Evolutionary conservation across 2,329 filamentous ascomycete species (phyloP).

Genomic region (Hansfordia pulvinata): DNA sequence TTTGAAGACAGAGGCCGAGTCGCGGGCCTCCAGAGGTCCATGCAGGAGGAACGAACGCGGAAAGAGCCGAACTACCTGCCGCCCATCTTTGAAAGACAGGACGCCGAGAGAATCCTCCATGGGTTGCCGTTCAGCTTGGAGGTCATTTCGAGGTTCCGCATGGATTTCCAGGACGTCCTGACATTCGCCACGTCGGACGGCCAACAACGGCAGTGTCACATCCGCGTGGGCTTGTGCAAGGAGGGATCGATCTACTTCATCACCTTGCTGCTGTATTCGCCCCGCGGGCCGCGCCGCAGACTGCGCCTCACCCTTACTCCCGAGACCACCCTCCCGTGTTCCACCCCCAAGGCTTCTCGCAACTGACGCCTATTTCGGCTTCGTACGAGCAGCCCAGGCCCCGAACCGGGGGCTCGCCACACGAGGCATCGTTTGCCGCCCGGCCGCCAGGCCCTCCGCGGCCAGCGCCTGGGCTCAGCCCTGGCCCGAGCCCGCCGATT

Average conservation of each 20-base stretch:
- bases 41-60: conserved; percentile 42
- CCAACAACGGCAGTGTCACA: conserved; percentile 31
- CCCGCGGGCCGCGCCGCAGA: conserved; percentile 25
- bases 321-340: conserved; percentile 28
- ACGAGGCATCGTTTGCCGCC: conserved; percentile 17
- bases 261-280: conserved; percentile 30
- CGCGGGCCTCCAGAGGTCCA: conserved; percentile 30
- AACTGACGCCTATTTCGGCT: conserved; percentile 30
- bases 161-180: conserved; percentile 40
- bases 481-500: conserved; percentile 25
- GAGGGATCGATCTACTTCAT: conserved; percentile 50
- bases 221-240: conserved; percentile 44
- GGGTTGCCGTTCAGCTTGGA: conserved; percentile 38
- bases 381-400: conserved; percentile 31
- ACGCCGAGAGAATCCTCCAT: conserved; percentile 41
- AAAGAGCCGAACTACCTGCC: conserved; percentile 50
- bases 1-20: conserved; percentile 38
- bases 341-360: conserved; percentile 24
- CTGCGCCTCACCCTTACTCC: conserved; percentile 28
- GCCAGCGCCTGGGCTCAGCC: conserved; percentile 17
- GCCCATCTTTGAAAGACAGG: conserved; percentile 42
- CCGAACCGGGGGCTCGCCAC: conserved; percentile 19
- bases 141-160: conserved; percentile 34
- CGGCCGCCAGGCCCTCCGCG: conserved; percentile 16
- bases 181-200: conserved; percentile 39